Evolutionary conservation across 1,284 basidiomycete species (phyloP).

Genomic region (Leccinum discolor): DNA sequence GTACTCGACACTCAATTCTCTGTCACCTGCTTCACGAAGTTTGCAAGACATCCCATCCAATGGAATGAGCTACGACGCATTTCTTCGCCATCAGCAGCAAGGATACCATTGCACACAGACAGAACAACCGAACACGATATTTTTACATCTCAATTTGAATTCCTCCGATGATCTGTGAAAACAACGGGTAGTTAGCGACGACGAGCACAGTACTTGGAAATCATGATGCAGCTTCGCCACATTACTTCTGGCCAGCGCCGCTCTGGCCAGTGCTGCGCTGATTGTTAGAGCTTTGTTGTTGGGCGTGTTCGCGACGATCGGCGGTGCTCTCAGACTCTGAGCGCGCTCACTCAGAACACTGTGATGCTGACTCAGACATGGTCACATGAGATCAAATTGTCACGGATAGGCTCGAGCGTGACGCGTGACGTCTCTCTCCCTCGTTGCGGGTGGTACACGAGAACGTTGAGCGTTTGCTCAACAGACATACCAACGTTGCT

Average conservation of each 20-base stretch:
- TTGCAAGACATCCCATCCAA: background rate
- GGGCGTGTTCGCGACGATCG: slow-evolving; percentile 3
- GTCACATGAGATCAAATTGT: too few species aligned
- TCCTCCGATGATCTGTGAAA: background rate
- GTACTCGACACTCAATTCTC: background rate
- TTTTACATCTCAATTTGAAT: background rate
- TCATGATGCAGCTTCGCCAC: background rate
- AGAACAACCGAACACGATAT: background rate
- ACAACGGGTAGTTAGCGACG: background rate
- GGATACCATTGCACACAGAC: background rate
- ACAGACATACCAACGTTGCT: too few species aligned
- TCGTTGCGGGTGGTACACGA: too few species aligned
- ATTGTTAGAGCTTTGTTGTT: slow-evolving; percentile 1
- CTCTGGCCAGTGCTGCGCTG: background rate
- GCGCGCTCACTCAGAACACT: slow-evolving; percentile 1
- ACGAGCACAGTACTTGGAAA: background rate
- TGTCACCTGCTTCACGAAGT: background rate
- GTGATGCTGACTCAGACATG: too few species aligned
- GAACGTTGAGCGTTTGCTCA: too few species aligned
- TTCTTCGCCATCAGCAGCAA: background rate
- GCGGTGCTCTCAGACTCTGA: slow-evolving; percentile 4
- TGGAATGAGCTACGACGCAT: background rate
- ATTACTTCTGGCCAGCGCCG: slow-evolving; percentile 5
- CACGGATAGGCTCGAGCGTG: too few species aligned
- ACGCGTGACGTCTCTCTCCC: too few species aligned